These are phyloP conservation scores for Protea cynaroides DNA, from an alignment of 164 flowering plant genomes.

Conservation along the genomic window DNA sequence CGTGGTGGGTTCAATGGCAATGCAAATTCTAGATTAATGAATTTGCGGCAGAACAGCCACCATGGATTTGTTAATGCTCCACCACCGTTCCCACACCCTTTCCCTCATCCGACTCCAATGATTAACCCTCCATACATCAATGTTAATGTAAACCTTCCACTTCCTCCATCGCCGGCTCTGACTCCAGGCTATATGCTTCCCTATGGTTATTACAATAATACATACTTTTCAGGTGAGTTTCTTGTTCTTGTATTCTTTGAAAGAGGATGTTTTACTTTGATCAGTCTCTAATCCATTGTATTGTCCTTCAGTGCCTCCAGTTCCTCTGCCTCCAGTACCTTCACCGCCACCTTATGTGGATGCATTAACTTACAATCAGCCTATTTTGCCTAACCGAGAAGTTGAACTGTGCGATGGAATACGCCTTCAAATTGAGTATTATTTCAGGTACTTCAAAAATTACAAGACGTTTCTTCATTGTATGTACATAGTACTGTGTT, in stretches of 20 bases:
- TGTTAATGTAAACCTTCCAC: background rate
- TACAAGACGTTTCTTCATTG: background rate
- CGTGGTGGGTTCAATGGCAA: background rate
- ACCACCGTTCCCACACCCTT: background rate
- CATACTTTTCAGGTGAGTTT: background rate
- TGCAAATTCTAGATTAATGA: background rate
- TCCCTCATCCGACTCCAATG: background rate
- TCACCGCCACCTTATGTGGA: background rate
- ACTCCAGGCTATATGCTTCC: background rate
- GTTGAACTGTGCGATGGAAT: background rate
- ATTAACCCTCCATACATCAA: background rate
- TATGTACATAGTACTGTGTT: background rate
- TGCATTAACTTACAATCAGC: background rate
- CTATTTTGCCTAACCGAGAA: background rate
- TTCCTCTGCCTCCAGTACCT: background rate
- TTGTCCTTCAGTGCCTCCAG: conserved; percentile 1
- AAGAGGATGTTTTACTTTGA: background rate
- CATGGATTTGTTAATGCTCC: too few species aligned
- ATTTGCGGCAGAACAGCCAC: background rate
- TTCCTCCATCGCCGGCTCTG: background rate
- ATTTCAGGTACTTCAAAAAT: background rate
- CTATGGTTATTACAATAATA: background rate
- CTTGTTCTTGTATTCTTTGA: background rate
- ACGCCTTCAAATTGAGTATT: background rate
- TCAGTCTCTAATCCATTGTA: background rate